A percentile compares a stretch with the other conserved stretches of the same genome.
Conservation (phyloP, 495 filamentous ascomycete species). For the Lichenothelia convexa region DNA sequence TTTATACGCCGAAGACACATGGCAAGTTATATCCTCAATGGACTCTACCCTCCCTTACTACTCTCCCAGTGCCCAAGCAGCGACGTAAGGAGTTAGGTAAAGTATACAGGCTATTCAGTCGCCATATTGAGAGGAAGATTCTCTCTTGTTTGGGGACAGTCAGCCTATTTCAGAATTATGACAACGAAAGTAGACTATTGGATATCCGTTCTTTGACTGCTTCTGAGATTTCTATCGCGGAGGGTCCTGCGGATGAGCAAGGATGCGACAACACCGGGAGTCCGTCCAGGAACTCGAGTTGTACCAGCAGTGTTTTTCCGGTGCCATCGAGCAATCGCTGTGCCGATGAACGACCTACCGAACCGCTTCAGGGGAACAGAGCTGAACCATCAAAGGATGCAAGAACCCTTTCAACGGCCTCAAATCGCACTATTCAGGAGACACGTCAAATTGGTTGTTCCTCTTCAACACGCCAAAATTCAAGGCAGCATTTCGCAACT, state of each 20-base stretch:
- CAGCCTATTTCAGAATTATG: background rate
- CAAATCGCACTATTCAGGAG: background rate
- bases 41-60: conserved; percentile 5
- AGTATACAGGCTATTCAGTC: background rate
- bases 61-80: background rate
- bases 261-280: background rate
- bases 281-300: background rate
- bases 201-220: background rate
- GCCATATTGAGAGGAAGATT: background rate
- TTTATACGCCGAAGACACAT: conserved; percentile 7
- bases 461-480: background rate
- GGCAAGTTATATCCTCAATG: conserved; percentile 7
- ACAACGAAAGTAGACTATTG: background rate
- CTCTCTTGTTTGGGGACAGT: background rate
- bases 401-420: background rate
- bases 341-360: background rate
- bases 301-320: background rate
- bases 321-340: background rate
- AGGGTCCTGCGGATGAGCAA: background rate
- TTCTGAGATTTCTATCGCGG: background rate
- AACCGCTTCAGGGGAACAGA: no score
- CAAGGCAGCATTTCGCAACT: background rate
- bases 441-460: background rate
- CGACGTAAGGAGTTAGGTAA: background rate
- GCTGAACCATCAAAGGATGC: no score